Conservation (phyloP, 1,284 basidiomycete species). For the Cerioporus squamosus region DNA sequence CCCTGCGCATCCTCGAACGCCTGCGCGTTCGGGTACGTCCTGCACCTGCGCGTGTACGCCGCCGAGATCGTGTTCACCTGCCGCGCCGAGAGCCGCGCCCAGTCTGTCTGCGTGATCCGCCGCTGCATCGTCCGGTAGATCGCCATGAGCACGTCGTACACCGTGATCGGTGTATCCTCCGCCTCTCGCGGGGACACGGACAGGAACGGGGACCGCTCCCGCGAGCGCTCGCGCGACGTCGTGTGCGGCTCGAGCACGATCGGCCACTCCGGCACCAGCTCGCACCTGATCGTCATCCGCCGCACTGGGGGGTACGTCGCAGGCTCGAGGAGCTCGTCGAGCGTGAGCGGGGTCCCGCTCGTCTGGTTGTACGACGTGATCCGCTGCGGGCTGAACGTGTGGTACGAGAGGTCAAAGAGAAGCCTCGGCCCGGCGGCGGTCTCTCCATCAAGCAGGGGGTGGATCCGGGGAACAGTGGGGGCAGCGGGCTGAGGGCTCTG, state of each 20-base stretch:
- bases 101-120: conserved; percentile 60
- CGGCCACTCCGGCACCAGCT: conserved; percentile 63
- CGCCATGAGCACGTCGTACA: conserved; percentile 60
- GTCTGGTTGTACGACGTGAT: conserved; percentile 43
- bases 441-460: conserved; percentile 65
- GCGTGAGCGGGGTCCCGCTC: conserved; percentile 36
- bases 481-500: conserved; percentile 19
- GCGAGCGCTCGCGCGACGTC: conserved; percentile 29
- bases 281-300: conserved; percentile 60
- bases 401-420: conserved; percentile 57
- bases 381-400: conserved; percentile 49
- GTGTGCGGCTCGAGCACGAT: conserved; percentile 50
- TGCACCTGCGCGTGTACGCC: conserved; percentile 62
- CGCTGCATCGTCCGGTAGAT: conserved; percentile 56
- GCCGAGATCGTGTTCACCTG: conserved; percentile 48
- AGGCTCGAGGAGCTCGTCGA: conserved; percentile 49
- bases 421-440: conserved; percentile 42
- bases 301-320: conserved; percentile 62
- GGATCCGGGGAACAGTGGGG: conserved; percentile 36
- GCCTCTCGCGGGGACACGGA: conserved; percentile 19
- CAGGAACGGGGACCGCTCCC: conserved; percentile 32
- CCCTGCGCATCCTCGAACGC: conserved; percentile 52
- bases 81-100: conserved; percentile 45
- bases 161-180: conserved; percentile 47
- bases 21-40: conserved; percentile 41